Evolutionary conservation across 345 rosid genomes (phyloP), one percentile per base, ranked within the genome.

Genomic region (Eutrema yunnanense): DNA sequence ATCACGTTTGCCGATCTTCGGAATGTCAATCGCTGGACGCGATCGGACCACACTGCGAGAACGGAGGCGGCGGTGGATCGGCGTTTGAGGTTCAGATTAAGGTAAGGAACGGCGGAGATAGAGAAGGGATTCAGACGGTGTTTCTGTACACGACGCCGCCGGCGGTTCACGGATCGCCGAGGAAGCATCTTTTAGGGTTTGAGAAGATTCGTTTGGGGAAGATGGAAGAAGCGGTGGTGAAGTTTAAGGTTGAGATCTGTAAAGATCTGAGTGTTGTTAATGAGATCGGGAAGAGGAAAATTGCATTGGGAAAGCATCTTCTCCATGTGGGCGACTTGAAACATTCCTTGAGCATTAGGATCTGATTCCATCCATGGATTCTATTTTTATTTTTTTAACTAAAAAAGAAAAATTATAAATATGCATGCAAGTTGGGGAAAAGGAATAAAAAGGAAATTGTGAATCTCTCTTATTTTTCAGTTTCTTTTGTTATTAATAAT

Each of bases 211-310:
- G 67, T 3, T 53, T 95, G 81, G 68, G 47, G n/a, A 80, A 83
- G 7, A 62, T 73, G 59, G 72, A 82, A 6, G 83, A 79, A 67
- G 61, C 80, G 5, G 46, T 78, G 60, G 89, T 92, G 46, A 84
- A 58, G 30, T 92, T 95, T 62, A 81, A 73, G 67, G 86, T 95
- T 6, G 94, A 86, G 48, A 80, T 83, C 4, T 95, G 99, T 70
- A 89, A 81, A 82, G 90, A 95, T 75, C 78, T 95, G 80, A 88
- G 93, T 56, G 81, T 92, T 11, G 90, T 87, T 2, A 97, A 89
- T 74, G 92, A 95, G 69, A 11, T 34, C 1, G 99, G 99, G 8
- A 76, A 67, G 78, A 57, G 82, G 75, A 95, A 85, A 63, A 80
- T 95, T 34, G 89, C 84, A 2, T 63, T 92, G 70, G 96, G 99